A percentile compares a stretch with the other conserved stretches of the same genome.
These are phyloP conservation scores for Pulicaria dysenterica DNA, from an alignment of 129 eudicot species.

Conservation along the genomic window DNA sequence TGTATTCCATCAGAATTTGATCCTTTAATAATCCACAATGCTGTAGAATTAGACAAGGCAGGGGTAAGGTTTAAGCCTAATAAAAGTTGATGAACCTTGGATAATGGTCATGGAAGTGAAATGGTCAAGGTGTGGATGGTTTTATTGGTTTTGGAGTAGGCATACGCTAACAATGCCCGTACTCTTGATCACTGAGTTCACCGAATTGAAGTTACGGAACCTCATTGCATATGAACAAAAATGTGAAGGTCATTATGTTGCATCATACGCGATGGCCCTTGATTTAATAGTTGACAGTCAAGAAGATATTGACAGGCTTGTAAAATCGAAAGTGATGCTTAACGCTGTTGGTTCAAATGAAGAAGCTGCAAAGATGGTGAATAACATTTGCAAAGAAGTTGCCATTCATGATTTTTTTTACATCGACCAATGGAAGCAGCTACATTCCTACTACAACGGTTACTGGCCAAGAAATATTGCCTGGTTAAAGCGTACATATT, in stretches of 20 bases:
- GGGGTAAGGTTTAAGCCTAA: slow-evolving; percentile 6
- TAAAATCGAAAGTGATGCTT: not conserved
- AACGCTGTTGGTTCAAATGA: slow-evolving; percentile 11
- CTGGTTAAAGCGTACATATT: not conserved
- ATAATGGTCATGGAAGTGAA: not conserved
- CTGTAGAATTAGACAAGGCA: not conserved
- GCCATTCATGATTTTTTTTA: not conserved
- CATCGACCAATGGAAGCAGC: not conserved
- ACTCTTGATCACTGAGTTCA: not conserved
- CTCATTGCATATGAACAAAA: slow-evolving; percentile 32
- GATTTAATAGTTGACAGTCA: slow-evolving; percentile 9
- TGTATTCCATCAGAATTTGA: no score
- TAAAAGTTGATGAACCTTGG: not conserved
- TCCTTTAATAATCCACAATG: not conserved
- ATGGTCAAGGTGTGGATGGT: not conserved
- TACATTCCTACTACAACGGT: not conserved
- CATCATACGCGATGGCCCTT: slow-evolving; percentile 23
- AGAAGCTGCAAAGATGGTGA: slow-evolving; percentile 15
- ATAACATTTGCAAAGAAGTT: slow-evolving; percentile 10
- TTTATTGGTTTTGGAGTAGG: not conserved
- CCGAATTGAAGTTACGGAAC: slow-evolving; percentile 27
- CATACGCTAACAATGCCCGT: slow-evolving; percentile 10
- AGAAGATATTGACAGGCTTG: slow-evolving; percentile 19
- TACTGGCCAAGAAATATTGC: slow-evolving; percentile 17
- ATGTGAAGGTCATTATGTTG: not conserved